These are phyloP conservation scores for Penicillium turbatum DNA, from an alignment of 495 filamentous ascomycete species.

Conservation along the genomic window DNA sequence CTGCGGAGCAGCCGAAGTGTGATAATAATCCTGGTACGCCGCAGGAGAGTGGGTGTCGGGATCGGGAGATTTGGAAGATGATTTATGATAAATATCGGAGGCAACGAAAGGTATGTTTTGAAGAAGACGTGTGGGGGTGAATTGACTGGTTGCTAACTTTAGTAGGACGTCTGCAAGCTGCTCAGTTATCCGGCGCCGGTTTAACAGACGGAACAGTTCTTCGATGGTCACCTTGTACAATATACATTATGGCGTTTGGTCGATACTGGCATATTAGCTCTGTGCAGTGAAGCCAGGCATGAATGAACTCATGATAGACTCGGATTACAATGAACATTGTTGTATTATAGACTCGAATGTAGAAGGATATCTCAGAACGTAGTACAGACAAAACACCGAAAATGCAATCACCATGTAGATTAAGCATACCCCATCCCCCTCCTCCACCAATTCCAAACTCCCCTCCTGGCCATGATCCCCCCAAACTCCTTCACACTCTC, in stretches of 20 bases:
- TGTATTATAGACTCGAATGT: background rate
- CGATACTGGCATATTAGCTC: background rate
- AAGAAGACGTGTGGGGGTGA: background rate
- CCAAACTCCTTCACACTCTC: conserved; percentile 49
- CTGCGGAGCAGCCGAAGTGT: conserved; percentile 57
- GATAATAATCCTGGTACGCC: conserved; percentile 42
- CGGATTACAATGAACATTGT: background rate
- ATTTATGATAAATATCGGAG: conserved; percentile 65
- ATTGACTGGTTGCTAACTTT: conserved; percentile 1
- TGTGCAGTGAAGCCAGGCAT: background rate
- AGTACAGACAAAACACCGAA: background rate
- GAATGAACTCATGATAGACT: background rate
- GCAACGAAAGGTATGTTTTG: conserved; percentile 51
- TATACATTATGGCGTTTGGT: conserved; percentile 6
- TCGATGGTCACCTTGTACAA: conserved; percentile 3
- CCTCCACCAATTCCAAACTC: conserved; percentile 47
- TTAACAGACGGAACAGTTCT: conserved; percentile 2
- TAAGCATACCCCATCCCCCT: conserved; percentile 47
- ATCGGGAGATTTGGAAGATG: conserved; percentile 65
- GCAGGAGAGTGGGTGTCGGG: conserved; percentile 53
- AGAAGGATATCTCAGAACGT: conserved; percentile 5
- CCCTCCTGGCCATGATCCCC: conserved; percentile 35
- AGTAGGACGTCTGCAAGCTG: conserved; percentile 46
- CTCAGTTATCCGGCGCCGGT: conserved; percentile 47
- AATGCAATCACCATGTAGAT: background rate